Evolutionary conservation across 2,329 filamentous ascomycete species (phyloP), one percentile per base, ranked within the genome.

Genomic region (Coleophoma eucalyptorum): DNA sequence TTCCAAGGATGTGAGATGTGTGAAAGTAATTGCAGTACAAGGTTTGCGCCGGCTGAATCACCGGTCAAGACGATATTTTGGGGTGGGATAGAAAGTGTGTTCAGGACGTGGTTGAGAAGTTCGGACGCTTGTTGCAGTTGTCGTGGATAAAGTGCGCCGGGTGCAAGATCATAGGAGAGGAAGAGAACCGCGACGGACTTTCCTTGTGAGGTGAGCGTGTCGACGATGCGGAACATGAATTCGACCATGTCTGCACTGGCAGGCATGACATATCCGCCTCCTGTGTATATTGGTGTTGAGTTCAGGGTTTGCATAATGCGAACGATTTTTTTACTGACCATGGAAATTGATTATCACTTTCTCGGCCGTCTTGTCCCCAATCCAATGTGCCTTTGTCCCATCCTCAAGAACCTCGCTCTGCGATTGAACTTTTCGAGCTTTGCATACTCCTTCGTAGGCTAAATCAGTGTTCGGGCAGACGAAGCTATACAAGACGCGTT

Each of bases 151-250:
- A 63, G 61, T 4, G 53, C 63, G 15, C 57, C 59, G 3, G 75
- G 74, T 0, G 79, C 73, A n/a, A 84, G 72, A 21, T 65, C 77
- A 64, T 86, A 86, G 37, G 75, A 74, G n/a, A 83, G 69, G 20
- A 79, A 64, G 45, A 84, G 72, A 44, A 77, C 65, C 16, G 77
- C 70, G 31, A 79, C 65, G 32, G 70, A 67, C 47, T 77, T 72
- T 40, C 71, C 73, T 26, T 61, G 56, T 8, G 64, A 63, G n/a
- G 65, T 61, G 18, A 77, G 47, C 10, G 13, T 11, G 12, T 56
- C 51, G 4, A 59, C 43, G 31, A 59, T 31, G 41, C 52, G 52
- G 47, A 57, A 58, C 50, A 62, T 55, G 43, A 61, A 81, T 16
- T 72, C 63, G 49, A 80, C 67, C 60, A 81, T 76, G 40, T 69